These are phyloP conservation scores for Euptelea pleiosperma DNA, from an alignment of 164 flowering plant genomes.

Conservation along the genomic window DNA sequence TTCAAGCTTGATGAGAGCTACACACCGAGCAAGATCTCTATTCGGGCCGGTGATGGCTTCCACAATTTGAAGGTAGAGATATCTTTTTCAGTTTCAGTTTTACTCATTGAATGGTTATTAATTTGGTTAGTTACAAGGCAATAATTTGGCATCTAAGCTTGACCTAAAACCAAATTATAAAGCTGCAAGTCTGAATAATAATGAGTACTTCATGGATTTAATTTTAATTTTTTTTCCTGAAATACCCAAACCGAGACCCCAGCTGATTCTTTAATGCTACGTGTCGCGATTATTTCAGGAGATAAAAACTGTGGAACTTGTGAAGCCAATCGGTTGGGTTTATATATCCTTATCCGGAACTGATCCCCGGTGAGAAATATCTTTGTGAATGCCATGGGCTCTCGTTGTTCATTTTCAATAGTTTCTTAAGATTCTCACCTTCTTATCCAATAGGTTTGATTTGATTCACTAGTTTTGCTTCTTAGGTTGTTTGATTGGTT, in stretches of 20 bases:
- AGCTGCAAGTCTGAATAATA: no score
- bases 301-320: slow-evolving; percentile 79
- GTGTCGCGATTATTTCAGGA: slow-evolving; percentile 43
- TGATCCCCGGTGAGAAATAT: slow-evolving; percentile 70
- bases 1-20: slow-evolving; percentile 91
- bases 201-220: no score
- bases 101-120: no score
- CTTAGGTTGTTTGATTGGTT: neutral
- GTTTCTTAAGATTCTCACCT: neutral
- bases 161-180: no score
- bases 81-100: neutral
- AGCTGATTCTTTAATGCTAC: neutral
- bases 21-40: slow-evolving; percentile 34
- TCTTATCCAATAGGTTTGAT: neutral
- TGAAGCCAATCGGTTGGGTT: slow-evolving; percentile 89
- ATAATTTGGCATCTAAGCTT: no score
- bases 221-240: no score
- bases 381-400: neutral
- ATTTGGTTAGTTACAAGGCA: no score
- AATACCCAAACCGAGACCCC: neutral
- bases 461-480: neutral
- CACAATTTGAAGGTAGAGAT: slow-evolving; percentile 77
- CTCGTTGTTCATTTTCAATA: neutral
- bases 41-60: slow-evolving; percentile 92
- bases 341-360: slow-evolving; percentile 75